Conservation (phyloP, 2,329 filamentous ascomycete species). For the Pyrenophora tritici-repentis region DNA sequence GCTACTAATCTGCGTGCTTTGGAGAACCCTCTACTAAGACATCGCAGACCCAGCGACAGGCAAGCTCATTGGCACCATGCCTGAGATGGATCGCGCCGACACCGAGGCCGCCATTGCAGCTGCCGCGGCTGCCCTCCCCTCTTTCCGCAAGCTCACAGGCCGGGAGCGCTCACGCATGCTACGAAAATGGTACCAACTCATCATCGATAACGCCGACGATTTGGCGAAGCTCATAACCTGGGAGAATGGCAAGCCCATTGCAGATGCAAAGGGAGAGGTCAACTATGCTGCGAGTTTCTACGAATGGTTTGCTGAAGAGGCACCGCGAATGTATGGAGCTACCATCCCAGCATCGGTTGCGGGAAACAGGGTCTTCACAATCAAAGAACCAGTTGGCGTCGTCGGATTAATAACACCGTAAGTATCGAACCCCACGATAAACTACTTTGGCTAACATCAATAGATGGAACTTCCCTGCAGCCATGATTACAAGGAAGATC, state of each 20-base stretch:
- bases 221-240: conserved; percentile 82
- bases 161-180: conserved; percentile 76
- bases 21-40: conserved; percentile 10
- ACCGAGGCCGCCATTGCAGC: conserved; percentile 80
- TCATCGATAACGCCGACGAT: conserved; percentile 78
- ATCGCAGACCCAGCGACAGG: conserved; percentile 77
- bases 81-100: conserved; percentile 81
- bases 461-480: conserved; percentile 76
- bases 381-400: conserved; percentile 84
- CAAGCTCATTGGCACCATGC: conserved; percentile 77
- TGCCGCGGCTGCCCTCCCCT: conserved; percentile 75
- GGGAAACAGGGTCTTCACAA: conserved; percentile 75
- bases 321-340: conserved; percentile 60
- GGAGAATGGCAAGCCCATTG: conserved; percentile 86
- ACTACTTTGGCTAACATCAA: conserved; percentile 2
- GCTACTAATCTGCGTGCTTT: background rate
- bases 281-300: conserved; percentile 49
- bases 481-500: conserved; percentile 58
- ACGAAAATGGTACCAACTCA: conserved; percentile 79
- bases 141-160: conserved; percentile 72
- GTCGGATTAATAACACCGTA: conserved; percentile 79
- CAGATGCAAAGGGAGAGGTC: conserved; percentile 53
- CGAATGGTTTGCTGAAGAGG: conserved; percentile 50
- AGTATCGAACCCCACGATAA: conserved; percentile 11
- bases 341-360: conserved; percentile 72